These are phyloP conservation scores for Spathaspora arborariae DNA, from an alignment of 805 yeast species.

Conservation along the genomic window DNA sequence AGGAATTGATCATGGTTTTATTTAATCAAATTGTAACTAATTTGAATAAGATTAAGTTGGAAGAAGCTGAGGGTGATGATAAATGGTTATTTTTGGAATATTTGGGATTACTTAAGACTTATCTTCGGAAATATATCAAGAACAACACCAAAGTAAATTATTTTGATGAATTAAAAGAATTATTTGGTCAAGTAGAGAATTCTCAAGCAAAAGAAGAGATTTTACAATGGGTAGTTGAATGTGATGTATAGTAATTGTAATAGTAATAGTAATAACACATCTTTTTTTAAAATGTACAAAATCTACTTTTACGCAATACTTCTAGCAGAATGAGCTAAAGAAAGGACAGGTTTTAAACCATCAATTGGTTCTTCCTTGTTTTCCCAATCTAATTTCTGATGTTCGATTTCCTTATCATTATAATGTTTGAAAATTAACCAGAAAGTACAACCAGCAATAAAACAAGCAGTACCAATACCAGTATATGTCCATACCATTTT, in stretches of 20 bases:
- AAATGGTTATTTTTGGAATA: conserved; percentile 44
- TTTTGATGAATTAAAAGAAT: conserved; percentile 13
- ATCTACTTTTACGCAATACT: conserved; percentile 2
- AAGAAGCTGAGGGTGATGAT: conserved; percentile 25
- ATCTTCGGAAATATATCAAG: conserved; percentile 27
- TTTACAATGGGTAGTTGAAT: conserved; percentile 7
- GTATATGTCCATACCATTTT: conserved; percentile 65
- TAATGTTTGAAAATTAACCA: conserved; percentile 53
- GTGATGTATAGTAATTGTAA: neutral
- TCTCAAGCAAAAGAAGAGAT: conserved; percentile 19
- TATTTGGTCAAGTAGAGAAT: conserved; percentile 19
- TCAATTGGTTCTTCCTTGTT: conserved; percentile 11
- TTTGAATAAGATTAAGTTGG: conserved; percentile 22
- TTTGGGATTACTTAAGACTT: conserved; percentile 37
- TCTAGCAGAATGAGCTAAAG: conserved; percentile 7
- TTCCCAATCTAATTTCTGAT: conserved; percentile 46
- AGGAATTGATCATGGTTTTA: conserved; percentile 9
- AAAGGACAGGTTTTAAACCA: conserved; percentile 16
- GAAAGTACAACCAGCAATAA: conserved; percentile 56
- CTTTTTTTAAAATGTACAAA: no score
- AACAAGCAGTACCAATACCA: conserved; percentile 56
- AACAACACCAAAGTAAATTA: conserved; percentile 10
- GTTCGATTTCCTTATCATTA: conserved; percentile 52
- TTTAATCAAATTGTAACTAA: conserved; percentile 26
- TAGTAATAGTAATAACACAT: no score